Base-by-base conservation (phyloP, 2,329 filamentous ascomycete species). In the Cadophora luteo-olivacea region DNA sequence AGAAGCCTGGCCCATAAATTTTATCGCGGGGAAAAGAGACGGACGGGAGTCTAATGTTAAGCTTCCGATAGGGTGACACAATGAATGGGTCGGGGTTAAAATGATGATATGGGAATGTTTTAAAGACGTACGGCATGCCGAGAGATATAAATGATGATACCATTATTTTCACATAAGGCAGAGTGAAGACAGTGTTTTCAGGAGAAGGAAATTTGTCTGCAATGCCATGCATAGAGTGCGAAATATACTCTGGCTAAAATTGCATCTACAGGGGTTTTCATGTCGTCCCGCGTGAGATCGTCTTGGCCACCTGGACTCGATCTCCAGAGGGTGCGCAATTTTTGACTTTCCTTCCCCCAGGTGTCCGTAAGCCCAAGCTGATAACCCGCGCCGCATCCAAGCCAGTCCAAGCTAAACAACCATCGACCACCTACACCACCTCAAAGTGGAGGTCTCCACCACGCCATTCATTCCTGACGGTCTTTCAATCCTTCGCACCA, bases 41-140 rank as follows among this genome's bases (percentile, higher is more conserved):
- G 33, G 33, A 29, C 22, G 33, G 33, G 22, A 60, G 33, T 58
- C 55, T 58, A 60, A 60, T 22, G n/a, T 41, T 45, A 38, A 55
- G 57, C 33, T 60, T 45, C 33, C 33, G n/a, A 29, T 38, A 24
- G 19, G 32, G 55, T 60, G 57, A 60, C 57, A 60, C 36, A 41
- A 45, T 41, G 22, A 45, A 45, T 58, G 55, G 55, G 55, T n/a
- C 57, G 8, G 12, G 57, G 25, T 24, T 24, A 22, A 16, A 25
- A 29, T 60, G 22, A 25, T 22, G 33, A 58, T n/a, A 58, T n/a
- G n/a, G n/a, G n/a, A 1, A 58, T 58, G 32, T 54, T 22, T 19
- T 29, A 54, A 54, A 54, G 51, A 54, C 11, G 51, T 29, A 29
- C 29, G 29, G 29, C 29, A 29, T 29, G 3, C 29, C 3, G 29